These are phyloP conservation scores for Mortierella sp. DNA, from an alignment of 371 early-diverging fungal genomes.

Conservation along the genomic window DNA sequence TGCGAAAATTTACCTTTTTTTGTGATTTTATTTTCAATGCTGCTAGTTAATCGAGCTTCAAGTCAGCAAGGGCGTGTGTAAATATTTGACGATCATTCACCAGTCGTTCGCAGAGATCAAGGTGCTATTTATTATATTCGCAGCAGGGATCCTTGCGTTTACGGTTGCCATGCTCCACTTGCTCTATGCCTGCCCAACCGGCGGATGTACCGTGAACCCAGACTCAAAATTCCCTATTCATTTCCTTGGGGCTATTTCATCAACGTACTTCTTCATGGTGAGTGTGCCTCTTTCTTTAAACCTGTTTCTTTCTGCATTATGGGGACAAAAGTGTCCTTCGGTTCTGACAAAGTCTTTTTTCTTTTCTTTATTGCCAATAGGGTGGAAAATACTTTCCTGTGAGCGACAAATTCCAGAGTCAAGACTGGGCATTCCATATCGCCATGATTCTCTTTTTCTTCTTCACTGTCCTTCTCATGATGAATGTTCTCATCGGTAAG, in stretches of 20 bases:
- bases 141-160: slow-evolving; percentile 13
- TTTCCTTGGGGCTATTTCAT: slow-evolving; percentile 18
- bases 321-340: too few relatives aligned
- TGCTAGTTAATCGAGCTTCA: slow-evolving; percentile 27
- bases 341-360: not conserved
- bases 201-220: not conserved
- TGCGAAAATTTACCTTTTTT: not conserved
- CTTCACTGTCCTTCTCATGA: slow-evolving; percentile 35
- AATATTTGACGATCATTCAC: slow-evolving; percentile 29
- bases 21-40: not conserved
- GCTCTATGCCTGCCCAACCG: slow-evolving; percentile 1
- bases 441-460: slow-evolving; percentile 36
- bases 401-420: slow-evolving; percentile 4
- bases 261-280: slow-evolving; percentile 40
- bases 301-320: too few relatives aligned
- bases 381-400: slow-evolving; percentile 31
- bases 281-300: not conserved
- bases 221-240: slow-evolving; percentile 8
- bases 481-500: slow-evolving; percentile 41
- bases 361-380: not conserved
- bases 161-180: slow-evolving; percentile 17
- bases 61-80: slow-evolving; percentile 20
- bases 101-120: slow-evolving; percentile 12
- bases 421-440: slow-evolving; percentile 16
- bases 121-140: slow-evolving; percentile 26